Base-by-base conservation (phyloP, 805 yeast species). In the Hermanozyma aechmeae region DNA sequence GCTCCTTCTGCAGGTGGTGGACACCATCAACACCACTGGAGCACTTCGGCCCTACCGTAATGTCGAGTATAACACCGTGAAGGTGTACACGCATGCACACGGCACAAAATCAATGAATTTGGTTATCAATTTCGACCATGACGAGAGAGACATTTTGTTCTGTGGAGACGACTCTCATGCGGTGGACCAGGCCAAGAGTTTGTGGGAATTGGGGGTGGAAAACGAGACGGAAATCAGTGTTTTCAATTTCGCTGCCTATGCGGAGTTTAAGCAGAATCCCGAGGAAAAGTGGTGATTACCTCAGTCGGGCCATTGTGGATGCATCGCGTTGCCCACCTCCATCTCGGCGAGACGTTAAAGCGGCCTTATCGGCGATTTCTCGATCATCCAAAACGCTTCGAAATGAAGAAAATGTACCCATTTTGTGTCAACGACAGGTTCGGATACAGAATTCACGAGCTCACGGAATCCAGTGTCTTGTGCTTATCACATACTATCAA, bases 1-100 rank as follows among this genome's bases (percentile, higher is more conserved):
- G 40, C 59, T 92, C 13, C 65, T 79, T 20, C 75, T 71, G 13
- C 61, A 59, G 34, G 60, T 79, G 7, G 42, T 60, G 24, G 41
- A 65, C 4, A 50, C 54, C 8, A 67, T 73, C 27, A 52, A 58
- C 33, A 69, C 79, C 4, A 66, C 73, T 10, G 85, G 92, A 5
- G 75, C 73, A 0, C 71, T 77, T 34, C 68, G 96, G 45, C 95
- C 97, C 2, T 87, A 76, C 53, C 68, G 96, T 46, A 81, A 68
- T 35, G 82, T 83, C 7, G 62, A 56, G 0, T 81, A 75, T 38
- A 82, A 89, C 48, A 65, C 87, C 0, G 51, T 89, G 32, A 92
- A 92, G 53, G 68, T 92, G 5, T 92, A 92, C 57, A 81, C 95
- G 16, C 86, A 85, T 49, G 97, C 98, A 0, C 97, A 89, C 53